phyloP scores from a whole-genome alignment of 306 rosid genomes.

The Neltuma alba region DNA sequence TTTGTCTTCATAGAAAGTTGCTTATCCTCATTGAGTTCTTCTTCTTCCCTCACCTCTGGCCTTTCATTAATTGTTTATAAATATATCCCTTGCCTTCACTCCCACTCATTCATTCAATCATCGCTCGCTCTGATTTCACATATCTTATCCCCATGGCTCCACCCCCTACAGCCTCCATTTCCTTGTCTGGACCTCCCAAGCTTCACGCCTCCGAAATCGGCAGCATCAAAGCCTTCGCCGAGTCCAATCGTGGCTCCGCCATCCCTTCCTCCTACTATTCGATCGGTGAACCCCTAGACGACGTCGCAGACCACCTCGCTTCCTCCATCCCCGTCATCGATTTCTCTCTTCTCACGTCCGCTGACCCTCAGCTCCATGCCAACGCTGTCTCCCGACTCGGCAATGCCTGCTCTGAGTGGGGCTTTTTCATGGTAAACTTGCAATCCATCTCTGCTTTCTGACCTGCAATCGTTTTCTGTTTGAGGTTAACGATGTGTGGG shows the following conservation, averaged over 20 bases:
- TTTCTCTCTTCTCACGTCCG: slow-evolving; percentile 45
- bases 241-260: slow-evolving; percentile 37
- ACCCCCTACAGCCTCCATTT: neutral
- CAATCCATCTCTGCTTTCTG: too few species aligned
- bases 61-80: neutral
- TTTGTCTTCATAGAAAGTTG: neutral
- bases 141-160: slow-evolving; percentile 35
- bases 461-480: too few species aligned
- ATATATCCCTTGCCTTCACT: too few species aligned
- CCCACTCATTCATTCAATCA: neutral
- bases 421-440: too few species aligned
- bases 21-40: neutral
- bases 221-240: slow-evolving; percentile 48
- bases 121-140: neutral
- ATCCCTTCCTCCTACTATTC: slow-evolving; percentile 43
- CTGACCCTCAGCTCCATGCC: slow-evolving; percentile 38
- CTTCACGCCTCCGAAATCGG: slow-evolving; percentile 33
- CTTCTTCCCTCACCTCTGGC: neutral
- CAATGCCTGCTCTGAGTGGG: slow-evolving; percentile 55
- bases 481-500: neutral
- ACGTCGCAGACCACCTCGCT: slow-evolving; percentile 40
- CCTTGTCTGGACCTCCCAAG: neutral
- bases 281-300: slow-evolving; percentile 28
- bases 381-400: slow-evolving; percentile 30
- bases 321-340: slow-evolving; percentile 52